phyloP scores from a whole-genome alignment of 306 rosid species.

The Oxytropis ochrocephala region DNA sequence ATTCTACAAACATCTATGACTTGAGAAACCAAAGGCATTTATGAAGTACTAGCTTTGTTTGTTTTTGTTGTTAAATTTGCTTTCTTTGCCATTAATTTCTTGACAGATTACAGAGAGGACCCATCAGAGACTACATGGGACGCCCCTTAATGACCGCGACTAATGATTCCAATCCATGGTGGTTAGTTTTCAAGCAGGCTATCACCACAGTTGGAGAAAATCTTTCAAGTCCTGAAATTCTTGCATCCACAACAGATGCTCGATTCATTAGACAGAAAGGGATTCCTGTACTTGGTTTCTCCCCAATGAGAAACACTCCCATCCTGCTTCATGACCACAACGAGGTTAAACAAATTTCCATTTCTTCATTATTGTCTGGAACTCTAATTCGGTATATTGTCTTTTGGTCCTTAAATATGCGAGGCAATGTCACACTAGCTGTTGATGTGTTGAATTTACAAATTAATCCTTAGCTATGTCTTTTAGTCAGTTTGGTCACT shows the following conservation, averaged over 20 bases:
- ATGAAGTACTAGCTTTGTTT: background rate
- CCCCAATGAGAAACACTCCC: conserved; percentile 86
- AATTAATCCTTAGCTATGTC: too few species aligned
- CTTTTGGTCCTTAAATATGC: too few species aligned
- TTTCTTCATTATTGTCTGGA: background rate
- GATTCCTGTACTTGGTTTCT: conserved; percentile 85
- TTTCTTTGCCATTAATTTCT: conserved; percentile 10
- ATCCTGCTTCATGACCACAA: conserved; percentile 91
- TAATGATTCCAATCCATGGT: conserved; percentile 87
- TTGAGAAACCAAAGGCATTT: background rate
- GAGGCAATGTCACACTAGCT: too few species aligned
- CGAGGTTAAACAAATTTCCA: conserved; percentile 44
- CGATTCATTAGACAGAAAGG: conserved; percentile 62
- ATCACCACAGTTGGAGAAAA: conserved; percentile 62
- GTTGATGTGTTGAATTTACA: too few species aligned
- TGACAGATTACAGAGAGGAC: conserved; percentile 60
- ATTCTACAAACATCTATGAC: background rate
- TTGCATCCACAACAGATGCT: conserved; percentile 77
- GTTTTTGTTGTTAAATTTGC: background rate
- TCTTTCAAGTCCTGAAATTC: conserved; percentile 79
- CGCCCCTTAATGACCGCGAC: conserved; percentile 58
- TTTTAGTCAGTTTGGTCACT: too few species aligned
- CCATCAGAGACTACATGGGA: conserved; percentile 56
- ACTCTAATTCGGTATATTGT: too few species aligned
- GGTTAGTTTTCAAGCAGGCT: conserved; percentile 72